phyloP scores from a whole-genome alignment of 331 rosid species.

The Telfairia occidentalis region DNA sequence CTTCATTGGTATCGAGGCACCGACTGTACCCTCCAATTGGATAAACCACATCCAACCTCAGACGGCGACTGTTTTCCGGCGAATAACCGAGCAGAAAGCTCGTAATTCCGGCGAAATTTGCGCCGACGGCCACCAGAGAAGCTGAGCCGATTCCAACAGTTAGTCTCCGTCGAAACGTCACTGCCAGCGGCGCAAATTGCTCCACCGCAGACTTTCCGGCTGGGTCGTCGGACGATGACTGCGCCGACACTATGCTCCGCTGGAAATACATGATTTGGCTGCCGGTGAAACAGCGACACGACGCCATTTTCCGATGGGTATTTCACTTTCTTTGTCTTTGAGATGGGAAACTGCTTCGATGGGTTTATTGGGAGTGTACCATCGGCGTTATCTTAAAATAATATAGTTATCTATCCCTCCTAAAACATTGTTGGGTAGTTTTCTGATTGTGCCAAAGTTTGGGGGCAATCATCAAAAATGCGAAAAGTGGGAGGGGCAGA shows the following conservation, averaged over 20 bases:
- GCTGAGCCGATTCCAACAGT: constrained; percentile 57
- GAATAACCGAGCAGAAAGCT: constrained; percentile 57
- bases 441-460: background rate
- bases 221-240: constrained; percentile 23
- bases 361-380: no score
- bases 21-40: constrained; percentile 58
- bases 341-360: no score
- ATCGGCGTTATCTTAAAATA: no score
- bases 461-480: no score
- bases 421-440: background rate
- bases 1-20: constrained; percentile 57
- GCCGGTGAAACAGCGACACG: constrained; percentile 15
- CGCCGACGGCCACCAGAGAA: constrained; percentile 72
- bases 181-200: constrained; percentile 34
- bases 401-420: no score
- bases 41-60: constrained; percentile 56
- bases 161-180: constrained; percentile 35
- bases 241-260: constrained; percentile 17
- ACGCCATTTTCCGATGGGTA: background rate
- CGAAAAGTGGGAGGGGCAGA: no score
- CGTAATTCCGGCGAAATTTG: constrained; percentile 59
- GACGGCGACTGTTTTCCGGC: constrained; percentile 46
- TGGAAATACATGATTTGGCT: constrained; percentile 17
- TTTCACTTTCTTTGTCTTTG: no score
- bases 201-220: constrained; percentile 31